Conservation (phyloP, 164 flowering plant species). For the Stephania cephalantha region DNA sequence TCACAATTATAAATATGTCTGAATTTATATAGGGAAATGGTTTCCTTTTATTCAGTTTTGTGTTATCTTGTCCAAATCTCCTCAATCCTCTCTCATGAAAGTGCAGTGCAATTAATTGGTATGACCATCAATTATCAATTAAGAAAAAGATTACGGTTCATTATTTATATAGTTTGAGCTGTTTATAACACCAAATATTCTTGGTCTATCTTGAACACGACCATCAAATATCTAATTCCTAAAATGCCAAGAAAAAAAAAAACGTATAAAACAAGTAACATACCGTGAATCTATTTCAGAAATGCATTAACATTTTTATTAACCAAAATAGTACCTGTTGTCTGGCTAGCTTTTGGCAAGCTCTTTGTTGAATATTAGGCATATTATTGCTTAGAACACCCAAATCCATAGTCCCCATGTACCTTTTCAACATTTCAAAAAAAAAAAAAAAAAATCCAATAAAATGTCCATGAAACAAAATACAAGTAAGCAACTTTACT, state of each 20-base stretch:
- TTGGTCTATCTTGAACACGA: neutral
- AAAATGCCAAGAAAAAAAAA: neutral
- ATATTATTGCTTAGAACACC: slow-evolving; percentile 61
- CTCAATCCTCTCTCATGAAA: neutral
- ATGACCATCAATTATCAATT: neutral
- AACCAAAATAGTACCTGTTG: slow-evolving; percentile 42
- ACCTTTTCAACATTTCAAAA: slow-evolving; percentile 24
- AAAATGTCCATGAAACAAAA: neutral
- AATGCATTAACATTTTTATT: neutral
- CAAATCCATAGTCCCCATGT: slow-evolving; percentile 53
- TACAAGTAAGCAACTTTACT: neutral
- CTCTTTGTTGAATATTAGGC: slow-evolving; percentile 47
- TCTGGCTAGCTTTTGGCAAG: slow-evolving; percentile 39
- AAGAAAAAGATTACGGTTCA: neutral
- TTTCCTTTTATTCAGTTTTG: too few relatives aligned
- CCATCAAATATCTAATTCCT: neutral
- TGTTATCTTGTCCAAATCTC: too few relatives aligned
- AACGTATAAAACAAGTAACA: neutral
- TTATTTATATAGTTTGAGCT: too few relatives aligned
- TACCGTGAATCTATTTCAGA: too few relatives aligned
- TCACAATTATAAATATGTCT: too few relatives aligned
- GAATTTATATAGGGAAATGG: too few relatives aligned
- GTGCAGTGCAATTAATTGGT: neutral
- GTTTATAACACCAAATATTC: too few relatives aligned
- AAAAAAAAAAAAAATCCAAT: neutral